Evolutionary conservation across 208 protist species (phyloP).

Genomic region (Giardia muris): DNA sequence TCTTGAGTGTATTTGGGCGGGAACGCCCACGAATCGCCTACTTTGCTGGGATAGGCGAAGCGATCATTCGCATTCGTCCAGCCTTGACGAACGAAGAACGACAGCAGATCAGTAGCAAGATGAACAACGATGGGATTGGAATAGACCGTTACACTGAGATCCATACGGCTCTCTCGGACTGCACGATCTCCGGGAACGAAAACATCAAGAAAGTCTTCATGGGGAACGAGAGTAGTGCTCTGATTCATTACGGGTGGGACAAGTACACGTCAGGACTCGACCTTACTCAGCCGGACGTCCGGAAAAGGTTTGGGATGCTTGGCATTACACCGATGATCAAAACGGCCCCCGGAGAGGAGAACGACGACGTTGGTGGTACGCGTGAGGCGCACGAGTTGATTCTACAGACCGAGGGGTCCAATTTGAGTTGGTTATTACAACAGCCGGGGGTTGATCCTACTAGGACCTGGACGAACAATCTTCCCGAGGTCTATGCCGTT

Average conservation of each 20-base stretch:
- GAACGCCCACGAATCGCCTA: not conserved
- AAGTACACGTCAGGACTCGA: not conserved
- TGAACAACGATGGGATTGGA: not conserved
- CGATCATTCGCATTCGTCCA: not conserved
- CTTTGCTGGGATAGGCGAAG: not conserved
- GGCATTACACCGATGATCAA: not conserved
- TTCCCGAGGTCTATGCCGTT: conserved; percentile 79
- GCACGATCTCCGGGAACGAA: not conserved
- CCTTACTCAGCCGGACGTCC: not conserved
- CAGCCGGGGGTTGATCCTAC: conserved; percentile 69
- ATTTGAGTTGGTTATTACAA: conserved; percentile 70
- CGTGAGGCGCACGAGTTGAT: conserved; percentile 41
- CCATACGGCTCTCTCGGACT: not conserved
- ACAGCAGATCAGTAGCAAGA: not conserved
- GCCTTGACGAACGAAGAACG: not conserved
- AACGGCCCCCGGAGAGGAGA: conserved; percentile 46
- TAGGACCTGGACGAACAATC: conserved; percentile 81
- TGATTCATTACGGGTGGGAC: conserved; percentile 1
- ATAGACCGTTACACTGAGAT: not conserved
- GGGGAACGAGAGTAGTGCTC: not conserved
- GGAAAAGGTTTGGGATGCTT: too few relatives aligned
- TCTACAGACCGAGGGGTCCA: conserved; percentile 81
- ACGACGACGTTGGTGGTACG: conserved; percentile 44
- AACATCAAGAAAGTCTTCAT: conserved; percentile 8
- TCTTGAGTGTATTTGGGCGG: not conserved